Conservation (phyloP, 306 rosid species). For the Dalbergia cultrata region DNA sequence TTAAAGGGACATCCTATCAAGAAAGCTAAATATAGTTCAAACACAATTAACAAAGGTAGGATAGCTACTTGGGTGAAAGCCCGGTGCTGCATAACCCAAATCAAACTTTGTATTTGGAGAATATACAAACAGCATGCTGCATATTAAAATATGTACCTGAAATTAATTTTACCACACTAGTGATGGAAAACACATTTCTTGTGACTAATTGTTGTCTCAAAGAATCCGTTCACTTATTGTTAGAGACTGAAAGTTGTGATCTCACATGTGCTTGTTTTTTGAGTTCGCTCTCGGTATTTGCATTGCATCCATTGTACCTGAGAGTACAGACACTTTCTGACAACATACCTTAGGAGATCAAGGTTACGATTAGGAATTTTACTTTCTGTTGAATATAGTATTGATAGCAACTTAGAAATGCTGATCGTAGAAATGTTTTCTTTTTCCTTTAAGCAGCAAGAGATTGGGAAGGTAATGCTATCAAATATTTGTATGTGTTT, state of each 20-base stretch:
- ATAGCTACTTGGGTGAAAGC: too few relatives aligned
- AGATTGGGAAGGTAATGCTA: conserved; percentile 83
- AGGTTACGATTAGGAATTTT: conserved; percentile 56
- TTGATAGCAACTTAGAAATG: conserved; percentile 29
- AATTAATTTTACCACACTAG: conserved; percentile 20
- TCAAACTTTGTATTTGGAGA: conserved; percentile 33
- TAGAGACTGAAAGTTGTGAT: conserved; percentile 25
- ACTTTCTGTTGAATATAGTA: conserved; percentile 25
- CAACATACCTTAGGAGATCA: conserved; percentile 76
- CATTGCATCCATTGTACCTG: conserved; percentile 93
- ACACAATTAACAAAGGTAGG: too few relatives aligned
- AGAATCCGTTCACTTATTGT: conserved; percentile 21
- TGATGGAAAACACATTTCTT: conserved; percentile 10
- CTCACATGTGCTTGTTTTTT: conserved; percentile 43
- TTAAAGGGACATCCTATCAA: too few relatives aligned
- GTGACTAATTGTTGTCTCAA: conserved; percentile 15
- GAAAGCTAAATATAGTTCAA: too few relatives aligned
- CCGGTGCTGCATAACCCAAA: too few relatives aligned
- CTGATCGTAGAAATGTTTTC: conserved; percentile 41
- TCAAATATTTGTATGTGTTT: conserved; percentile 38
- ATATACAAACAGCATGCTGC: conserved; percentile 13
- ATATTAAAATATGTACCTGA: conserved; percentile 25
- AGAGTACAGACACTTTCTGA: conserved; percentile 90
- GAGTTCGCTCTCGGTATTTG: conserved; percentile 97
- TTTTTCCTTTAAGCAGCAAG: conserved; percentile 61